Evolutionary conservation across 139 green algal species (phyloP).

Genomic region (Deuterostichococcus epilithicus): DNA sequence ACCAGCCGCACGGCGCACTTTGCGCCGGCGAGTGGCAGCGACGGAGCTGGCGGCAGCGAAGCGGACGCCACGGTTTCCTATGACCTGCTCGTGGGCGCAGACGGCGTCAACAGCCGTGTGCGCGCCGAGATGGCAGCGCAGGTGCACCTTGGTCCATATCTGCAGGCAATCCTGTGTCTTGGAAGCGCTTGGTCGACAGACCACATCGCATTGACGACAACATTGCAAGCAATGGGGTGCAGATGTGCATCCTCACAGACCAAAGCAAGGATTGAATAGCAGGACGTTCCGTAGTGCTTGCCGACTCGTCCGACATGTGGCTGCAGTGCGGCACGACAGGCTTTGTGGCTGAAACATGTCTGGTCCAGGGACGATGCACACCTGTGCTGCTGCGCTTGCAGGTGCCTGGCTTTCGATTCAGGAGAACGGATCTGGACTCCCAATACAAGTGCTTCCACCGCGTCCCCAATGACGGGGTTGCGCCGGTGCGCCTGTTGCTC

Average conservation of each 20-base stretch:
- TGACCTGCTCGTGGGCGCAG: constrained; percentile 53
- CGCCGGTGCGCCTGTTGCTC: too few relatives aligned
- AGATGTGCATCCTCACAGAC: not conserved
- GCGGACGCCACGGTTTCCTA: constrained; percentile 19
- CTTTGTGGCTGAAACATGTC: too few relatives aligned
- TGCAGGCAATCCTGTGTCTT: too few relatives aligned
- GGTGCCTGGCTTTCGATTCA: not conserved
- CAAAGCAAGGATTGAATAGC: constrained; percentile 14
- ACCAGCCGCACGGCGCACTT: not conserved
- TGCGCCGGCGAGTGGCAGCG: not conserved
- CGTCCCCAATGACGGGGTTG: not conserved
- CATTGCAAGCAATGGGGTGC: too few relatives aligned
- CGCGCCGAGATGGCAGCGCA: constrained; percentile 13
- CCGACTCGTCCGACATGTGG: too few relatives aligned
- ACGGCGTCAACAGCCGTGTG: constrained; percentile 36
- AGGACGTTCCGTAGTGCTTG: constrained; percentile 50
- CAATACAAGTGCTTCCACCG: not conserved
- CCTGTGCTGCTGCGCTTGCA: not conserved
- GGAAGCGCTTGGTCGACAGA: too few relatives aligned
- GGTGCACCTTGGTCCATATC: not conserved
- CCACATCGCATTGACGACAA: too few relatives aligned
- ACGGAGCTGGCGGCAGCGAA: constrained; percentile 9
- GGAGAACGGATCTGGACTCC: constrained; percentile 8
- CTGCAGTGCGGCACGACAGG: too few relatives aligned
- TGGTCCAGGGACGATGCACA: too few relatives aligned